These are phyloP conservation scores for Coniosporium apollinis DNA, from an alignment of 495 filamentous ascomycete genomes.

Conservation along the genomic window DNA sequence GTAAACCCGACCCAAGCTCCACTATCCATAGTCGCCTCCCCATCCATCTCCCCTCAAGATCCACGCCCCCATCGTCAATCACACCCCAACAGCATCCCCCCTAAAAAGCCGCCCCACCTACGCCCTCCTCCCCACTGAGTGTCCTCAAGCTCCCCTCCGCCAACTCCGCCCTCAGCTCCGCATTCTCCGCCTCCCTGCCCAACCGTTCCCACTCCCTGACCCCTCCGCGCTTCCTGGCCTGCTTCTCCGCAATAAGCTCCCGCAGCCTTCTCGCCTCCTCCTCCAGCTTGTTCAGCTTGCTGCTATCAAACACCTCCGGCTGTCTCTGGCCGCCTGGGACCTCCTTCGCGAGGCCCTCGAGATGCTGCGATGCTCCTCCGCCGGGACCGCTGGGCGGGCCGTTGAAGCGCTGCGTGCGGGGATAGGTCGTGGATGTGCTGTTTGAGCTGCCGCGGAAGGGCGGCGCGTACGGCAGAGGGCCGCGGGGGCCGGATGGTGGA, in stretches of 20 bases:
- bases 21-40: too few relatives aligned
- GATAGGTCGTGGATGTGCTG: conserved; percentile 30
- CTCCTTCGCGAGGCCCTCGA: conserved; percentile 33
- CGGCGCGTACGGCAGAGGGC: conserved; percentile 6
- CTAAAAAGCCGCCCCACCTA: conserved; percentile 16
- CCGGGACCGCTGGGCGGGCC: conserved; percentile 1
- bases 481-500: conserved; percentile 11
- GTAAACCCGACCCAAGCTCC: too few relatives aligned
- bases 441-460: conserved; percentile 32
- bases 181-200: conserved; percentile 41
- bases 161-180: conserved; percentile 41
- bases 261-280: conserved; percentile 37
- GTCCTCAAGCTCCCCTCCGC: conserved; percentile 43
- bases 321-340: conserved; percentile 39
- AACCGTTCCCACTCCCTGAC: conserved; percentile 43
- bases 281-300: conserved; percentile 27
- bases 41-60: too few relatives aligned
- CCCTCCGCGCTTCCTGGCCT: conserved; percentile 31
- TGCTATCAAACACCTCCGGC: conserved; percentile 18
- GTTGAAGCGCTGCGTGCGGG: conserved; percentile 32
- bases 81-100: too few relatives aligned
- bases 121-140: conserved; percentile 35
- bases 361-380: conserved; percentile 21
- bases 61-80: too few relatives aligned
- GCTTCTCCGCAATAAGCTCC: conserved; percentile 37